Percentiles rank a stretch among this genome's conserved stretches.
These are phyloP conservation scores for Boeremia exigua DNA, from an alignment of 2,329 filamentous ascomycete genomes.

Conservation along the genomic window DNA sequence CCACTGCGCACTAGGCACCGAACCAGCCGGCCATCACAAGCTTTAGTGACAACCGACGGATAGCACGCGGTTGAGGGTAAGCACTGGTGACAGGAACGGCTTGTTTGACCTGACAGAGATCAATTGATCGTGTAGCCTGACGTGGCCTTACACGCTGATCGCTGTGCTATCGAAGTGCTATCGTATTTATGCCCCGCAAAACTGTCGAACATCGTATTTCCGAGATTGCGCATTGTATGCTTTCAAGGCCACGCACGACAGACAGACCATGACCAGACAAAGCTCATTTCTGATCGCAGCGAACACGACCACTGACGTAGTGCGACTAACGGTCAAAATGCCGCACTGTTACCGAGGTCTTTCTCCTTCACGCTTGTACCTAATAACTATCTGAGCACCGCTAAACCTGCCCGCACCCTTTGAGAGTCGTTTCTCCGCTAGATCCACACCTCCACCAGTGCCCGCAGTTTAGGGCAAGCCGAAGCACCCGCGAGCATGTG, in stretches of 20 bases:
- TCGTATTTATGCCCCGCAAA: slow-evolving; percentile 8
- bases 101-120: slow-evolving; percentile 5
- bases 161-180: slow-evolving; percentile 1
- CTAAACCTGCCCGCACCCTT: not conserved
- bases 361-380: not conserved
- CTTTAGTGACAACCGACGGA: slow-evolving; percentile 23
- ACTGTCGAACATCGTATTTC: slow-evolving; percentile 3
- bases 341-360: slow-evolving; percentile 4
- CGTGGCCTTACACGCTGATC: slow-evolving; percentile 8
- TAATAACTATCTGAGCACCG: not conserved
- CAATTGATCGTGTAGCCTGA: slow-evolving; percentile 1
- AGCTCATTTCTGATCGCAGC: slow-evolving; percentile 2
- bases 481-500: slow-evolving; percentile 34
- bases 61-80: slow-evolving; percentile 7
- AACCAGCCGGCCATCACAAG: slow-evolving; percentile 17
- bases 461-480: slow-evolving; percentile 28
- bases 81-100: slow-evolving; percentile 15
- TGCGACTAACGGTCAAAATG: slow-evolving; percentile 6
- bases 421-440: slow-evolving; percentile 1
- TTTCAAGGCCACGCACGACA: not conserved
- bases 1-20: slow-evolving; percentile 10
- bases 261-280: not conserved
- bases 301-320: slow-evolving; percentile 13
- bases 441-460: slow-evolving; percentile 1
- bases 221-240: slow-evolving; percentile 6